Evolutionary conservation across 768 basidiomycete genomes (phyloP), one percentile per base, ranked within the genome.

Genomic region (Rhizopogon vesiculosus): DNA sequence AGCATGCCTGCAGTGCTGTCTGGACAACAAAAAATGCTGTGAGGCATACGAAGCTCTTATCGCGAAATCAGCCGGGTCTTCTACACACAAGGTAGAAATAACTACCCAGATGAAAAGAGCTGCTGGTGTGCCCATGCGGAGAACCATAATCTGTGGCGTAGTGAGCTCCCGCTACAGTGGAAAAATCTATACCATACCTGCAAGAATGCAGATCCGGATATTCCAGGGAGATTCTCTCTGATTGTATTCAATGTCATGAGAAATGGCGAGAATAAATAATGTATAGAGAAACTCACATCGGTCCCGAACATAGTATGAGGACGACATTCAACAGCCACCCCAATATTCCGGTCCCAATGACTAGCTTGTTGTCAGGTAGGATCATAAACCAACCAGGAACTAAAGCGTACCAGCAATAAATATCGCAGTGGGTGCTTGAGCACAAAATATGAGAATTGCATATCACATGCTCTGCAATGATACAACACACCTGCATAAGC

Each of bases 291-390:
- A 74, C 84, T 62, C 58, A 86, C 85, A 89, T 72, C 53, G 84
- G 82, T 7, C 90, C 90, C 18, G 88, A 89, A 69, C 91, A 93
- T 8, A 94, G 76, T n/a, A 94, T 79, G 31, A 93, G 70, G 5
- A 92, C 86, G 59, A 96, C 89, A 70, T 94, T 96, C 57, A 93
- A 78, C 8, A 94, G 63, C 91, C 91, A 93, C 35, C 91, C 91
- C 58, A 91, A 78, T 44, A 87, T 71, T 53, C 87, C 87, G 4
- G 87, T 89, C 5, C 88, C 87, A 55, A 90, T 74, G 29, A 90
- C 89, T 83, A 55, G 12, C 42, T 33, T 28, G 42, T 38, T 39
- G 29, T 19, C 49, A 57, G 13, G 58, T 40, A 48, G 5, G 22
- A 28, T 29, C 19, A 42, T 7, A n/a, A 45, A 46, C 38, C 18